Percentiles rank a stretch among this genome's conserved stretches.
Conservation (phyloP, 129 eudicot genomes). For the Calendula officinalis region DNA sequence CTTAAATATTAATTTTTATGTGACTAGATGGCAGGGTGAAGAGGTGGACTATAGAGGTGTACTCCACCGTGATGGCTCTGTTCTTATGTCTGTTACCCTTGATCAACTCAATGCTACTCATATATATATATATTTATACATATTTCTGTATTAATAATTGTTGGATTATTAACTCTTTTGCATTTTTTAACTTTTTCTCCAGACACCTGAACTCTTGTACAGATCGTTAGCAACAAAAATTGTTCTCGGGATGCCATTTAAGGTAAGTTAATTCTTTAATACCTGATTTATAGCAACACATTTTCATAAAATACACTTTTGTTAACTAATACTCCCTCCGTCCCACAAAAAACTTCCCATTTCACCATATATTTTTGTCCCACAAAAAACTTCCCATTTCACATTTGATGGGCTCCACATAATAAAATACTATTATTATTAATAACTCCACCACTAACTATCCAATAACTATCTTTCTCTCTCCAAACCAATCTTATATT, state of each 20-base stretch:
- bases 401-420: no score
- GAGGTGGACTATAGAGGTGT: conserved; percentile 94
- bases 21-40: conserved; percentile 94
- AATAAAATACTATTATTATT: no score
- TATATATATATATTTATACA: no score
- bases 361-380: no score
- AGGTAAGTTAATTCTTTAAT: conserved; percentile 36
- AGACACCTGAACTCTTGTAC: conserved; percentile 92
- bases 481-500: no score
- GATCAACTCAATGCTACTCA: conserved; percentile 72
- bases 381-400: no score
- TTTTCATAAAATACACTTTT: conserved; percentile 1
- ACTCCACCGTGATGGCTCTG: conserved; percentile 99
- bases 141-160: no score
- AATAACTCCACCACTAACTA: no score
- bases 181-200: conserved; percentile 17
- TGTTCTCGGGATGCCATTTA: conserved; percentile 94
- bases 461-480: no score
- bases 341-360: no score
- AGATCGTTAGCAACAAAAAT: conserved; percentile 90
- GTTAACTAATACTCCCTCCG: no score
- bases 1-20: conserved; percentile 6
- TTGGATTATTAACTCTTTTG: neutral
- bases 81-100: conserved; percentile 83
- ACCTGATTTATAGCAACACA: neutral